Base-by-base conservation (phyloP, 306 rosid genomes). In the Fragaria vesca region DNA sequence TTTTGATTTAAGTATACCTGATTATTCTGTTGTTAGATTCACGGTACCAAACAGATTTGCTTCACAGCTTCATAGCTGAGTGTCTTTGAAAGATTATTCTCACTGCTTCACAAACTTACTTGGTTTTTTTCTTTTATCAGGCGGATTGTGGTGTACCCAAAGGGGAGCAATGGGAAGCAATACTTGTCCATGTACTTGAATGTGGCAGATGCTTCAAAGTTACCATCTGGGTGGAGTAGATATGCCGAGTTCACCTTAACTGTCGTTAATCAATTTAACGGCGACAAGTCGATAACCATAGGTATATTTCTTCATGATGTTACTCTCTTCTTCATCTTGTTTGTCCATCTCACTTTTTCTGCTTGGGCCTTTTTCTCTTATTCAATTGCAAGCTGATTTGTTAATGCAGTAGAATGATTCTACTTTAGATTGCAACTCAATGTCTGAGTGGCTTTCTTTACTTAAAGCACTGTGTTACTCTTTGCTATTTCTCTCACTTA, bases 211-310 rank as follows among this genome's bases (percentile, higher is more conserved):
- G 55, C 69, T 74, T 42, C 55, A 8, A 43, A 17, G 36, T 60
- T 74, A 52, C 78, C 78, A 43, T 58, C 69, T 26, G 78, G 78
- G 43, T 74, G 78, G 78, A 74, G 43, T 26, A 42, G 78, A 43
- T 74, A 74, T 60, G 69, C 78, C 0, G 68, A 74, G 10, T 74
- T 74, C 40, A 74, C 69, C 28, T 60, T 74, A 67, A 74, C 78
- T 17, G 78, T 74, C 4, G 78, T 74, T 17, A 74, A 74, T 60
- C 78, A 74, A 74, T 16, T 74, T 16, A 17, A 74, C 57, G 9
- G 17, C 12, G 26, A 74, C 46, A 58, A 74, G 55, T 74, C 78
- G 4, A 58, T 74, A 12, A 74, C 78, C 43, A 60, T 74, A 21
- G 78, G 78, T 74, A 68, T 38, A 4, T 9, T 40, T 21, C 36